Percentiles rank a stretch among this genome's conserved stretches.
Conservation (phyloP, 2,329 filamentous ascomycete genomes). For the Lojkania enalia region DNA sequence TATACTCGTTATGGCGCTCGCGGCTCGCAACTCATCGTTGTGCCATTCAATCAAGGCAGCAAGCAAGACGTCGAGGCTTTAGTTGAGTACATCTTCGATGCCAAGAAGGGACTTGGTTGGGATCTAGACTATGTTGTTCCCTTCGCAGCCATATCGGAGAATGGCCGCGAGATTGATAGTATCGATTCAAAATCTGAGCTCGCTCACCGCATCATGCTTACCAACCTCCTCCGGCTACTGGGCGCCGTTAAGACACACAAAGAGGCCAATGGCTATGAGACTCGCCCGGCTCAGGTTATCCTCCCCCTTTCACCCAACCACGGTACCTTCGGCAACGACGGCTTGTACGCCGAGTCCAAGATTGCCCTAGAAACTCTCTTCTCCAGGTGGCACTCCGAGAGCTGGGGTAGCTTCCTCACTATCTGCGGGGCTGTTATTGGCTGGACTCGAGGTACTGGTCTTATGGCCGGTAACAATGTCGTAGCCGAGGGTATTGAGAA, state of each 20-base stretch:
- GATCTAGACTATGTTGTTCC: conserved; percentile 95
- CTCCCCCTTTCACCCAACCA: conserved; percentile 96
- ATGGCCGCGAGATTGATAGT: conserved; percentile 93
- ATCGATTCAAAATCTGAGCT: conserved; percentile 98
- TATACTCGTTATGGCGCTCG: conserved; percentile 92
- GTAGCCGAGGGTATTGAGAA: conserved; percentile 96
- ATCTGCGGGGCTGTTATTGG: conserved; percentile 98
- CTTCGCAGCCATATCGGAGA: conserved; percentile 96
- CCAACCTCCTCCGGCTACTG: conserved; percentile 89
- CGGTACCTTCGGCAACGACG: conserved; percentile 96
- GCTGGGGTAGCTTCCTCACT: conserved; percentile 95
- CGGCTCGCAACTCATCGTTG: conserved; percentile 94
- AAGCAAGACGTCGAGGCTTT: conserved; percentile 96
- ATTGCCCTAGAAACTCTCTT: conserved; percentile 95
- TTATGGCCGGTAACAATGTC: conserved; percentile 98
- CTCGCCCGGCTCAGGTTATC: conserved; percentile 93
- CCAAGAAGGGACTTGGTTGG: conserved; percentile 96
- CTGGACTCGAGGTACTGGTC: conserved; percentile 96
- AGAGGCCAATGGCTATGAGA: conserved; percentile 83
- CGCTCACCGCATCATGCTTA: conserved; percentile 98
- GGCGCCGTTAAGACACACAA: conserved; percentile 92
- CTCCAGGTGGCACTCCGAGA: conserved; percentile 97
- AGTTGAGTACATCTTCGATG: conserved; percentile 93
- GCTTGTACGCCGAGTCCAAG: conserved; percentile 98
- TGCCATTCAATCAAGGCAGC: conserved; percentile 98